Evolutionary conservation across 495 filamentous ascomycete genomes (phyloP), one percentile per base, ranked within the genome.

Genomic region (Penicillium nucicola): DNA sequence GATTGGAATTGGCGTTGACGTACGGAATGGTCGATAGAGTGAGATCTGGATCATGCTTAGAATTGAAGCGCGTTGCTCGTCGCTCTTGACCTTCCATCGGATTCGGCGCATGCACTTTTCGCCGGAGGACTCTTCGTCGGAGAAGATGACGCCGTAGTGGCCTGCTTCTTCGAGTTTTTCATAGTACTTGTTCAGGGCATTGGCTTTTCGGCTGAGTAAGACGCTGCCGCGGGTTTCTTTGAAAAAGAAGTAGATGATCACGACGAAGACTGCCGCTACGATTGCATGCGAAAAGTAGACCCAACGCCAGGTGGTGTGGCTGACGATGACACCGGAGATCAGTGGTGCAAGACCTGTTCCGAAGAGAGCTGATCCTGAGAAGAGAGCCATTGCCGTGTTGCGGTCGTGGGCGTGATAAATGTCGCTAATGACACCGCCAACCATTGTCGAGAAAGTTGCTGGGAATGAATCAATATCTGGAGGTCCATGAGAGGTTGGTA

Each of bases 341-440:
- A 97, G 60, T 1, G 92, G 90, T 0, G 90, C 92, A 0, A 87
- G 67, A 2, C 90, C 92, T 0, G 89, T 96, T 1, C 92, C 93
- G 13, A 86, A 77, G 8, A 97, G 67, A 0, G 88, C 91, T 17
- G 76, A 73, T 1, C 84, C 87, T 1, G 85, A 83, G 63, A 95
- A 96, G 2, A 95, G 58, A 2, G 90, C 86, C 92, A 97, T 97
- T 4, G 92, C 88, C 2, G 86, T 89, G 56, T 96, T 96, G 28
- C 92, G 75, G 32, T 86, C 86, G 51, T 88, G 67, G 8, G 86
- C 80, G 31, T 85, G 84, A 65, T 90, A 97, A 50, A 96, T 85
- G 57, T 97, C 92, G 44, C 85, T 85, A 25, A 97, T 86, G 6
- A 97, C 87, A 0, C 92, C 92, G 30, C 92, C 92, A 2, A 96